Evolutionary conservation across 495 filamentous ascomycete species (phyloP).

Genomic region (Aspergillus steynii): DNA sequence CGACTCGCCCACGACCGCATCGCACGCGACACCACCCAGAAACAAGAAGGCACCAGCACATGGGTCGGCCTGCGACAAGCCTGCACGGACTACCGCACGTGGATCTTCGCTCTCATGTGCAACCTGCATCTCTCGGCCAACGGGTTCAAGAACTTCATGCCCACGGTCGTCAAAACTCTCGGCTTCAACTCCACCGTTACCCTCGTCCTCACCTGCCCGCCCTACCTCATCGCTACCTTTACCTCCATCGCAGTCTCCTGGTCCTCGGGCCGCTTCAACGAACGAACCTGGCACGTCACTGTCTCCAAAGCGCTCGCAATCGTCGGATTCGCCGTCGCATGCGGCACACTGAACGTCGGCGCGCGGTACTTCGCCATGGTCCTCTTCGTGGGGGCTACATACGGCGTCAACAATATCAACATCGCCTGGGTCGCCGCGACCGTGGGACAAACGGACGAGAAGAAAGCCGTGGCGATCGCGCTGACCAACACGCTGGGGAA

Average conservation of each 20-base stretch:
- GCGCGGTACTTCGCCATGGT: conserved; percentile 56
- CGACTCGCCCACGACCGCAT: conserved; percentile 37
- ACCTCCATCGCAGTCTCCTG: conserved; percentile 44
- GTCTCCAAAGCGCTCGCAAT: conserved; percentile 35
- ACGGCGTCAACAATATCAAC: conserved; percentile 51
- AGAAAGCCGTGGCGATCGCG: conserved; percentile 47
- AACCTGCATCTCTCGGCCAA: conserved; percentile 33
- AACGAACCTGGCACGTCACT: conserved; percentile 49
- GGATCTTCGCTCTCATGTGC: conserved; percentile 30
- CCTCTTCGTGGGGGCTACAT: conserved; percentile 50
- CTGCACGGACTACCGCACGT: conserved; percentile 37
- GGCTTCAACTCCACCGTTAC: conserved; percentile 46
- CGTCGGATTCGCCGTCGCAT: conserved; percentile 43
- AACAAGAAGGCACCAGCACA: conserved; percentile 14
- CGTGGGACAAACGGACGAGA: conserved; percentile 54
- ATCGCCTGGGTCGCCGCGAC: conserved; percentile 55
- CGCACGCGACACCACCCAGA: conserved; percentile 16
- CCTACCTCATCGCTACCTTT: conserved; percentile 49
- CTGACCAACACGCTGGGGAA: conserved; percentile 50
- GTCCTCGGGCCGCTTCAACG: conserved; percentile 45
- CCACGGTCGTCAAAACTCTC: conserved; percentile 37
- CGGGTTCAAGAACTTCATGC: conserved; percentile 55
- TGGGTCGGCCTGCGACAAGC: conserved; percentile 40
- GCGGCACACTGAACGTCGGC: conserved; percentile 35
- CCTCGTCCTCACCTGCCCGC: conserved; percentile 54